phyloP scores from a whole-genome alignment of 768 basidiomycete species.

The Tricholoma bakamatsutake region DNA sequence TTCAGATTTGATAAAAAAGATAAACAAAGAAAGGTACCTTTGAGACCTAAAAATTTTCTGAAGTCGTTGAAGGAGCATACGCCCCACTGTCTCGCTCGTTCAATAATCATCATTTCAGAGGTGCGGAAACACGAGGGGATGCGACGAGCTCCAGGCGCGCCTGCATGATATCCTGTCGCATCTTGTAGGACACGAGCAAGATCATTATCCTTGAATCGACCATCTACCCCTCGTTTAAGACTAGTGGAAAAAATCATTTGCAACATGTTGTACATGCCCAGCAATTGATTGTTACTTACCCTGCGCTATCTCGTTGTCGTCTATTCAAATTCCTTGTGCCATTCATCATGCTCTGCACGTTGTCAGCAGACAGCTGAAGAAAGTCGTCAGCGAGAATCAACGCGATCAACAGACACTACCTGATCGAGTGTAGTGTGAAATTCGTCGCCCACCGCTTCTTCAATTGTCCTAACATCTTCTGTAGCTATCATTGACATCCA shows the following conservation, averaged over 20 bases:
- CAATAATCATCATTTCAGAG: slow-evolving; percentile 5
- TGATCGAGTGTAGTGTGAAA: not conserved
- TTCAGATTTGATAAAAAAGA: not conserved
- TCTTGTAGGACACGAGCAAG: slow-evolving; percentile 15
- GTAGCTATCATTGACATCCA: slow-evolving; percentile 5
- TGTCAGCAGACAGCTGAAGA: not conserved
- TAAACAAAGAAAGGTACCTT: slow-evolving; percentile 7
- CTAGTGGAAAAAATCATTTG: slow-evolving; percentile 3
- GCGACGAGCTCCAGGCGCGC: slow-evolving; percentile 2
- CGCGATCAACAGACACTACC: not conserved
- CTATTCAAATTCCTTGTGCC: slow-evolving; percentile 1
- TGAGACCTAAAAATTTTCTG: slow-evolving; percentile 14
- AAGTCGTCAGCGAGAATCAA: not conserved
- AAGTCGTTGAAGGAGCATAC: slow-evolving; percentile 17
- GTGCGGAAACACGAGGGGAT: slow-evolving; percentile 2
- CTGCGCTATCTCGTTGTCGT: slow-evolving; percentile 10
- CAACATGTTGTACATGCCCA: not conserved
- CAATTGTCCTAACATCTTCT: slow-evolving; percentile 5
- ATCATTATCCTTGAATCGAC: slow-evolving; percentile 18
- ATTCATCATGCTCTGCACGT: no score
- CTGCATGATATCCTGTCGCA: slow-evolving; percentile 14
- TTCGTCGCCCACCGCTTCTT: not conserved
- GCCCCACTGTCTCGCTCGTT: slow-evolving; percentile 11
- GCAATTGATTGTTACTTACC: slow-evolving; percentile 3
- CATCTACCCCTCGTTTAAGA: slow-evolving; percentile 9